These are phyloP conservation scores for Areca catechu DNA, from an alignment of 176 grass and related monocot genomes.

Conservation along the genomic window DNA sequence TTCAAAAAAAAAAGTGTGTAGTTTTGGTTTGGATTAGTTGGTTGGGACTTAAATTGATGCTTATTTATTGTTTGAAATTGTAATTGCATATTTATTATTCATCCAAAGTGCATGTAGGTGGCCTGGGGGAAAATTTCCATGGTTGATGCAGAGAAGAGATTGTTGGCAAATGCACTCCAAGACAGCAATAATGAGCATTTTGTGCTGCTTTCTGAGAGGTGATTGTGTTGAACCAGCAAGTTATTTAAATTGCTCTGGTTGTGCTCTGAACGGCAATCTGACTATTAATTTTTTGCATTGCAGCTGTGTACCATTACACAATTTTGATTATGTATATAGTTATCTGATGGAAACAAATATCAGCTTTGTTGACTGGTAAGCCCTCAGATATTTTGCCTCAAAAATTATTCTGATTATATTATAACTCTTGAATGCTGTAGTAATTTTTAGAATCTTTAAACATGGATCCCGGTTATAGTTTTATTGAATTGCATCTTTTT, in stretches of 20 bases:
- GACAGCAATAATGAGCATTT: constrained; percentile 96
- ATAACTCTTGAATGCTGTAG: no score
- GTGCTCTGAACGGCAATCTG: not conserved
- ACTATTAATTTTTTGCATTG: constrained; percentile 15
- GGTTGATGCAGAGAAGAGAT: constrained; percentile 89
- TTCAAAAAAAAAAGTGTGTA: not conserved
- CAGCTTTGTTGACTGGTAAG: constrained; percentile 87
- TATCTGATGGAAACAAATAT: constrained; percentile 92
- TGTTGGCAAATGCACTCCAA: constrained; percentile 85
- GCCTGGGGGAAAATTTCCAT: constrained; percentile 93
- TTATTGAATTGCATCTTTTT: no score
- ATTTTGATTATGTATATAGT: constrained; percentile 95
- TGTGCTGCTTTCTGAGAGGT: constrained; percentile 92
- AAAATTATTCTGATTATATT: no score
- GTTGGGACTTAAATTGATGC: not conserved
- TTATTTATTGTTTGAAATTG: not conserved
- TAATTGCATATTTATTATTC: no score
- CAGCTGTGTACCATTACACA: constrained; percentile 94
- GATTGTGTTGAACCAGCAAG: constrained; percentile 1
- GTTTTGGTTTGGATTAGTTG: constrained; percentile 6
- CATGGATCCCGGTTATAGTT: no score
- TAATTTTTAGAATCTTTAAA: no score
- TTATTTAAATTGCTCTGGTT: not conserved
- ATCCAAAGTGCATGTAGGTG: constrained; percentile 35
- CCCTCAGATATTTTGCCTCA: constrained; percentile 2